Base-by-base conservation (phyloP, 2,329 filamentous ascomycete species). In the Colletotrichum acutatum region DNA sequence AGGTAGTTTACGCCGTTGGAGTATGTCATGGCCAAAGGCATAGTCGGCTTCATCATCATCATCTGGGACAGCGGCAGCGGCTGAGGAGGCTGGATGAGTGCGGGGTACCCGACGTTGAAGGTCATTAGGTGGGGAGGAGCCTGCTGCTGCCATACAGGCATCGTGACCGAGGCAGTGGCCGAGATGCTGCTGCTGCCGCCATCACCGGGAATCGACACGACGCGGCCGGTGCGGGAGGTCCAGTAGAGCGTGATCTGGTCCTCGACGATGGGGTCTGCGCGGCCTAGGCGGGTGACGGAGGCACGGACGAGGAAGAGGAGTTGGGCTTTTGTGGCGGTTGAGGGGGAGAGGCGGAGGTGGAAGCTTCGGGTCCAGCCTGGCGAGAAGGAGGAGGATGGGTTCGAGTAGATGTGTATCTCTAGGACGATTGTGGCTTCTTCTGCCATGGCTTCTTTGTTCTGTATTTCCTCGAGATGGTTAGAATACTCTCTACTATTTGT, bases 331-430 rank as follows among this genome's bases (percentile, higher is more conserved):
- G 62, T 67, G 7, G 54, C 68, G n/a, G 56, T 30, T 16, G 5
- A 1, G 14, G 58, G n/a, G 19, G 14, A 1, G 5, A 71, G 63
- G 42, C 67, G 67, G 53, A 74, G 57, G 32, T 74, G 71, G 24
- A 71, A 67, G 49, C 49, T 66, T 0, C 61, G 26, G 28, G 9
- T 49, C 71, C 61, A 71, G 0, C 68, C 56, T 22, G 71, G 4
- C 24, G 42, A 46, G 5, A 46, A 22, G 26, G 14, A 24, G 5
- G 53, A 28, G 24, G n/a, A 46, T 1, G 62, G 24, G 9, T 22
- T 46, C 19, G 68, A 71, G 46, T 62, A 67, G 49, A 74, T 26
- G 49, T 74, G 67, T 7, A 63, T 74, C 56, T 71, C 67, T 9
- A 72, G 24, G 32, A 71, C 24, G 52, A 74, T 37, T 22, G 30